Conservation (phyloP, 2,329 filamentous ascomycete species). For the Penicillium vulpinum region DNA sequence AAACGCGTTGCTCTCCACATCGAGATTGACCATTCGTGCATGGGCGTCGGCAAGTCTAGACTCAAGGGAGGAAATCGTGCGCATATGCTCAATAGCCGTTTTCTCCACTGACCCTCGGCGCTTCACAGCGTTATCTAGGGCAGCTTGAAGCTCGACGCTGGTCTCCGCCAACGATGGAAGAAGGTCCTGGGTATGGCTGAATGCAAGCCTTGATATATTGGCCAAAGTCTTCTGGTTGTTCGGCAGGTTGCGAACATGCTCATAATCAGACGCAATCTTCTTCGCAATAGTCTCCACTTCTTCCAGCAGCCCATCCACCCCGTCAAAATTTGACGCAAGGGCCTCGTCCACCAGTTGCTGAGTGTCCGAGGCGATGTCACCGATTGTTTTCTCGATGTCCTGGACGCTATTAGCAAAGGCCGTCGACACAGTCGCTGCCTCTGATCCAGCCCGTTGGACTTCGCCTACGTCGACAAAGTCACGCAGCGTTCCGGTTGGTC, state of each 20-base stretch:
- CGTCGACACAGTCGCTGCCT: constrained; percentile 59
- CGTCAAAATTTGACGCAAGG: constrained; percentile 59
- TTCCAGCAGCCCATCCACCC: constrained; percentile 68
- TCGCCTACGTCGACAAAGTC: constrained; percentile 75
- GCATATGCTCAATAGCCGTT: constrained; percentile 73
- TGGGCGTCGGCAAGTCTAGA: constrained; percentile 71
- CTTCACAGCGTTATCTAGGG: constrained; percentile 54
- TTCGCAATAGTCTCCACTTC: constrained; percentile 84
- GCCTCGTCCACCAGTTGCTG: constrained; percentile 37
- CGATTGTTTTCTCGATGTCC: constrained; percentile 62
- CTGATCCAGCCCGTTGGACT: constrained; percentile 68
- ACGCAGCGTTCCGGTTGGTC: constrained; percentile 61
- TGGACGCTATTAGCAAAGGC: constrained; percentile 62
- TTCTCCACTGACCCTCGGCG: constrained; percentile 67
- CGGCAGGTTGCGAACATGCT: constrained; percentile 69
- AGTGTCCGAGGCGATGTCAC: constrained; percentile 60
- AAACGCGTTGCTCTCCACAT: constrained; percentile 77
- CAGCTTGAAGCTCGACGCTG: constrained; percentile 55
- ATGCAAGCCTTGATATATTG: constrained; percentile 63
- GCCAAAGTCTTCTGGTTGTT: constrained; percentile 65
- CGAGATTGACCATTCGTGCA: constrained; percentile 68
- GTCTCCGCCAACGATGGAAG: constrained; percentile 61
- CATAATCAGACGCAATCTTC: constrained; percentile 84
- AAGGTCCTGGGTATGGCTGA: constrained; percentile 63
- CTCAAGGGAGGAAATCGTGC: constrained; percentile 76